Percentiles rank a stretch among this genome's conserved stretches.
Evolutionary conservation across 1,284 basidiomycete genomes (phyloP).

Genomic region (Ceratobasidium theobromae): DNA sequence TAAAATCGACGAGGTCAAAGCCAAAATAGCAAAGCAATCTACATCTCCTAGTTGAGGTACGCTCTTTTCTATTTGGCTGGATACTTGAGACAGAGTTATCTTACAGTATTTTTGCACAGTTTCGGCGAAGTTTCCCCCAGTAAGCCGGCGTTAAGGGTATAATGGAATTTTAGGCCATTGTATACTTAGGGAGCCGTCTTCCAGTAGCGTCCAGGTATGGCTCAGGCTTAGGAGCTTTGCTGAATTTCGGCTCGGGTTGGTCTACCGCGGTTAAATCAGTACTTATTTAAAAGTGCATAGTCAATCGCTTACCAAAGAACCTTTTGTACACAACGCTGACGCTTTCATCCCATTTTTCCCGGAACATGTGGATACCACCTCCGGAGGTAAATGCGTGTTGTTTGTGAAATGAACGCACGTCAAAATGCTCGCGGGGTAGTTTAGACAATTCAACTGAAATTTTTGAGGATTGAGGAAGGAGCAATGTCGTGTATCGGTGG

Average conservation of each 20-base stretch:
- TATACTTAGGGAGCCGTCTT: slow-evolving; percentile 1
- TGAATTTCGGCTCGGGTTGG: slow-evolving; percentile 65
- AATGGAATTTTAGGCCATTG: neutral
- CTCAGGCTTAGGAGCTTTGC: slow-evolving; percentile 55
- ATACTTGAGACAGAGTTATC: neutral
- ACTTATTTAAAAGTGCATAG: neutral
- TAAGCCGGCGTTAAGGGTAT: neutral
- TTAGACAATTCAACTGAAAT: slow-evolving; percentile 41
- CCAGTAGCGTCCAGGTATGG: slow-evolving; percentile 47
- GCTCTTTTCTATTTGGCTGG: neutral
- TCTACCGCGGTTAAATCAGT: slow-evolving; percentile 44
- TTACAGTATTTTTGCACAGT: neutral
- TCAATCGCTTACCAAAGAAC: slow-evolving; percentile 60
- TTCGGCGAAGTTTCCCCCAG: no score
- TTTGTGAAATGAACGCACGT: slow-evolving; percentile 63
- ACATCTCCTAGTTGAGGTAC: neutral
- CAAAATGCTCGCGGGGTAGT: slow-evolving; percentile 57
- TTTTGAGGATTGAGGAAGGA: slow-evolving; percentile 66
- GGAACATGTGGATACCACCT: slow-evolving; percentile 82
- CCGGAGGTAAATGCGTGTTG: slow-evolving; percentile 55
- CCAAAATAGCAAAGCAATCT: neutral
- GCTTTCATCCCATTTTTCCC: slow-evolving; percentile 70
- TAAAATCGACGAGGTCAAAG: slow-evolving; percentile 19
- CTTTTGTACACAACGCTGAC: slow-evolving; percentile 69
- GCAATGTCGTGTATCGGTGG: slow-evolving; percentile 78